These are phyloP conservation scores for Termitomyces sp. DNA, from an alignment of 768 basidiomycete genomes.

Conservation along the genomic window DNA sequence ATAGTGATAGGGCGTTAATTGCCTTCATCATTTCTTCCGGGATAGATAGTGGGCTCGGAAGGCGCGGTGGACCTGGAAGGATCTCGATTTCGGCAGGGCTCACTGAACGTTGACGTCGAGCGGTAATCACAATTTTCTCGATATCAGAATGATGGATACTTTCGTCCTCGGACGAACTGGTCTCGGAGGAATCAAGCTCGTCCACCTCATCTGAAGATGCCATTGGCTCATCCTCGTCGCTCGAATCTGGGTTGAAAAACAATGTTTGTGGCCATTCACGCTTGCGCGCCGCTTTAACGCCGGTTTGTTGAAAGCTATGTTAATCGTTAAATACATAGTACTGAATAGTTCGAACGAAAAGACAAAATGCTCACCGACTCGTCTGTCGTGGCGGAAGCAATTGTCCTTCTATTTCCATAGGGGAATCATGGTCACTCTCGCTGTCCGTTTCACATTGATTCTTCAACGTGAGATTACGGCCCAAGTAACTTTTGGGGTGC, in stretches of 20 bases:
- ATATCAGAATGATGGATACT: slow-evolving; percentile 2
- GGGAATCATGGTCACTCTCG: slow-evolving; percentile 5
- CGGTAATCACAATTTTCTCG: slow-evolving; percentile 5
- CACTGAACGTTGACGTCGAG: slow-evolving; percentile 10
- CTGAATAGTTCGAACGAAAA: neutral
- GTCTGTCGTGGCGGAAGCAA: neutral
- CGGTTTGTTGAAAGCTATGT: slow-evolving; percentile 8
- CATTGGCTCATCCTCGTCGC: slow-evolving; percentile 2
- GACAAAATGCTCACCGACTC: neutral
- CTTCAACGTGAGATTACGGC: slow-evolving; percentile 9
- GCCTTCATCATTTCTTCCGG: slow-evolving; percentile 24
- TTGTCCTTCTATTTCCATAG: slow-evolving; percentile 11
- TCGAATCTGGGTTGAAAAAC: slow-evolving; percentile 1
- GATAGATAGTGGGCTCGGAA: neutral
- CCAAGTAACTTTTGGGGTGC: slow-evolving; percentile 2
- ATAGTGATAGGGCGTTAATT: slow-evolving; percentile 25
- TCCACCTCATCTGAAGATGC: slow-evolving; percentile 7
- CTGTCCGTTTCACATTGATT: slow-evolving; percentile 4
- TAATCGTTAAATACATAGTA: neutral
- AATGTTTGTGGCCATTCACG: slow-evolving; percentile 14
- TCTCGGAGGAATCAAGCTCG: neutral
- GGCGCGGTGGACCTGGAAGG: slow-evolving; percentile 11
- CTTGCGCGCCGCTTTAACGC: slow-evolving; percentile 17
- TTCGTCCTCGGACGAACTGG: slow-evolving; percentile 1
- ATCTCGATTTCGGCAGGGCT: slow-evolving; percentile 16